Conservation (phyloP, 108 stramenopile genomes). For the Conticribra weissflogii region DNA sequence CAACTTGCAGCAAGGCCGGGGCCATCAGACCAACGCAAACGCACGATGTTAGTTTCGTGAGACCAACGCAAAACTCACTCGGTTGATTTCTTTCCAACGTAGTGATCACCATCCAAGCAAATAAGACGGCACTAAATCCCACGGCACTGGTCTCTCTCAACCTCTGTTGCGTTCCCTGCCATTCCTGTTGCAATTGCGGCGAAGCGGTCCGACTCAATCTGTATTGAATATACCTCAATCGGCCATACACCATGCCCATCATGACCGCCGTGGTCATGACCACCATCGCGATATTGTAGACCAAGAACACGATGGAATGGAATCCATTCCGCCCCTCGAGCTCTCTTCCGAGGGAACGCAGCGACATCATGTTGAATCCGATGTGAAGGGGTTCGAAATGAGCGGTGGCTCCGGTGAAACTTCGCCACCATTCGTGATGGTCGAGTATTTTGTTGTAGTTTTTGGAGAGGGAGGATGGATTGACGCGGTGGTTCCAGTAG, state of each 20-base stretch:
- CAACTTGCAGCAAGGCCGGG: too few relatives aligned
- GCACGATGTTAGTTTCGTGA: too few relatives aligned
- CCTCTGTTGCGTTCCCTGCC: slow-evolving; percentile 2
- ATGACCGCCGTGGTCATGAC: slow-evolving; percentile 61
- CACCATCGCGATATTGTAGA: slow-evolving; percentile 70
- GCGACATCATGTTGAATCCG: slow-evolving; percentile 80
- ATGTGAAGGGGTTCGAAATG: slow-evolving; percentile 87
- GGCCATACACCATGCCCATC: slow-evolving; percentile 51
- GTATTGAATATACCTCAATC: slow-evolving; percentile 16
- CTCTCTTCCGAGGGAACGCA: slow-evolving; percentile 57
- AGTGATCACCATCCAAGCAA: slow-evolving; percentile 81
- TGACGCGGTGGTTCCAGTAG: slow-evolving; percentile 71
- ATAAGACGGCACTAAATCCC: slow-evolving; percentile 82
- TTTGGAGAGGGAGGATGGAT: slow-evolving; percentile 53
- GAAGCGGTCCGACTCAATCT: not conserved
- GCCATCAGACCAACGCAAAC: too few relatives aligned
- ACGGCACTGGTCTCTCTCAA: slow-evolving; percentile 61
- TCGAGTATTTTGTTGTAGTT: slow-evolving; percentile 47
- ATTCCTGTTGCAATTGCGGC: slow-evolving; percentile 2
- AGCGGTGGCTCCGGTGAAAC: slow-evolving; percentile 67
- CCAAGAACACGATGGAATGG: slow-evolving; percentile 56
- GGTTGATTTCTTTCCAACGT: slow-evolving; percentile 51
- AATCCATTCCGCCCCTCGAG: slow-evolving; percentile 58
- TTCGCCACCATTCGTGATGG: slow-evolving; percentile 64
- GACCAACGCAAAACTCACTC: slow-evolving; percentile 7